Base-by-base conservation (phyloP, 768 basidiomycete species). In the Amanita muscaria region DNA sequence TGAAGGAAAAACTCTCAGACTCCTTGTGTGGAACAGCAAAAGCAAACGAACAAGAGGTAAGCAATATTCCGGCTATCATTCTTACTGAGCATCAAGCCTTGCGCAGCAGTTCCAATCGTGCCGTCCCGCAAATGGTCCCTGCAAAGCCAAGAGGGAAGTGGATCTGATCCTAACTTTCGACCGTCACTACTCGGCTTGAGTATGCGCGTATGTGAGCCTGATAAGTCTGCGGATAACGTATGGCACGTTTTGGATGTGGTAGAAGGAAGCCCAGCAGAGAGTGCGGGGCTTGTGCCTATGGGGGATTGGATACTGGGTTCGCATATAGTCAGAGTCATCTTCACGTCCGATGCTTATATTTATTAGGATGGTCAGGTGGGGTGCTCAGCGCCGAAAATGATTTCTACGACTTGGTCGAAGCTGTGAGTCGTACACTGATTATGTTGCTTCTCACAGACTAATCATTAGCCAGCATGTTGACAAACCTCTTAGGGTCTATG, bases 241-340 rank as follows among this genome's bases (percentile, higher is more conserved):
- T 99, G 96, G 93, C 96, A 98, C 63, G 91, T 99, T 31, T 71
- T 99, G 36, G 96, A 99, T 58, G 91, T 99, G 11, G 66, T 94
- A 31, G 94, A 99, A 61, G 94, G 91, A 16, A 88, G 85, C 50
- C 96, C 96, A 5, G 96, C 94, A 7, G 93, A 98, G 68, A 88
- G 85, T 56, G 91, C 92, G 5, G 94, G 93, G 2, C 77, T 98
- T 9, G 96, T 99, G 15, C 94, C 94, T 1, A 93, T 88, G 68
- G 81, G 76, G 31, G 76, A 73, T 56, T 69, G 67, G 70, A 70
- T 73, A 44, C 53, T 72, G 46, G 69, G 69, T 68, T 42, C 40
- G 56, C 42, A 12, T 22, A 15, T 35, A 27, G 45, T 45, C 3
- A 45, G 12, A 16, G 24, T 10, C 34, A 21, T 41, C 34, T 6